Evolutionary conservation across 73 alveolate genomes (phyloP).

Genomic region (Tetrahymena borealis): DNA sequence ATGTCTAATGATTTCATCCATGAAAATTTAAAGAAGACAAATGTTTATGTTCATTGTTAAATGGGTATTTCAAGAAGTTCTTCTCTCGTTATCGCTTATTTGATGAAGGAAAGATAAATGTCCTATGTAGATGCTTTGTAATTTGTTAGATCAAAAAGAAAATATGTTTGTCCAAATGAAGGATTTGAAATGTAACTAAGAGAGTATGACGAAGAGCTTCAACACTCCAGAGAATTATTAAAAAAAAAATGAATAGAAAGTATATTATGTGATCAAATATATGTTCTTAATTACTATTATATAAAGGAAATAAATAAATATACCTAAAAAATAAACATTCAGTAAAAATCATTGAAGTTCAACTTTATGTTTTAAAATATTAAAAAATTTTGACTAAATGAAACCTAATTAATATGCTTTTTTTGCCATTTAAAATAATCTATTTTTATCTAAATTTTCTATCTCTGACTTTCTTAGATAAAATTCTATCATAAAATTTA

Average conservation of each 20-base stretch:
- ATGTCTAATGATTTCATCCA: slow-evolving; percentile 23
- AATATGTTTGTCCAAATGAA: slow-evolving; percentile 77
- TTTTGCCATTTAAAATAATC: too few species aligned
- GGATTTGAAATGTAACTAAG: slow-evolving; percentile 78
- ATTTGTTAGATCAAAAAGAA: slow-evolving; percentile 72
- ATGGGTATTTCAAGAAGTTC: slow-evolving; percentile 90
- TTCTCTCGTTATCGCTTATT: slow-evolving; percentile 84
- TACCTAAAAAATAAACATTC: too few species aligned
- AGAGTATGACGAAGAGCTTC: slow-evolving; percentile 47
- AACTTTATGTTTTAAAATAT: too few species aligned
- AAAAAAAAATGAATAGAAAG: background rate
- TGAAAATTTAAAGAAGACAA: slow-evolving; percentile 10
- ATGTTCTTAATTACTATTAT: too few species aligned
- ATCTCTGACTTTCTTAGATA: too few species aligned
- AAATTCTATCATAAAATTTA: too few species aligned
- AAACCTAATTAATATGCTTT: too few species aligned
- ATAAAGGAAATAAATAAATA: too few species aligned
- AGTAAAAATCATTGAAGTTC: too few species aligned
- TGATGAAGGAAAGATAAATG: slow-evolving; percentile 77
- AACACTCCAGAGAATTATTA: background rate
- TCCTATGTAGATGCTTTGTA: slow-evolving; percentile 69
- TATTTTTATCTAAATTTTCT: too few species aligned
- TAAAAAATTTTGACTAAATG: too few species aligned
- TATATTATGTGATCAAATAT: background rate
- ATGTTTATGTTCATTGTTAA: slow-evolving; percentile 87